These are phyloP conservation scores for Colletotrichum sidae DNA, from an alignment of 2,329 filamentous ascomycete genomes.

Conservation along the genomic window DNA sequence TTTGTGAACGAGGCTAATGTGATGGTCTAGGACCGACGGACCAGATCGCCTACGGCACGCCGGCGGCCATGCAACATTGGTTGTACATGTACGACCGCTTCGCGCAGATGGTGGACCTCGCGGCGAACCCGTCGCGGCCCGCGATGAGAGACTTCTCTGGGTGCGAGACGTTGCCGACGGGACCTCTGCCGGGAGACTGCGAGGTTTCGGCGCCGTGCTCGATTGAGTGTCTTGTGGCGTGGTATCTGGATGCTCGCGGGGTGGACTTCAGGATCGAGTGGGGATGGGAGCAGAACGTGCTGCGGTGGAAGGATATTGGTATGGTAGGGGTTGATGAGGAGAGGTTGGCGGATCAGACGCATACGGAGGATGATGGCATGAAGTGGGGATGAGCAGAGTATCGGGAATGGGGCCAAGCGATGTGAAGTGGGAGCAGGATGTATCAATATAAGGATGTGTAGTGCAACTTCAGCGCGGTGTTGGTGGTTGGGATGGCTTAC, in stretches of 20 bases:
- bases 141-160: conserved; percentile 36
- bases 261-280: conserved; percentile 36
- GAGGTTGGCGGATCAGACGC: conserved; percentile 23
- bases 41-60: conserved; percentile 38
- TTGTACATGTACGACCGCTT: conserved; percentile 35
- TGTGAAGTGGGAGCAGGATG: too few species aligned
- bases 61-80: conserved; percentile 36
- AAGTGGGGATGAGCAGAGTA: conserved; percentile 11
- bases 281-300: conserved; percentile 29
- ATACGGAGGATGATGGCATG: conserved; percentile 22
- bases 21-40: conserved; percentile 29
- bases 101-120: conserved; percentile 35
- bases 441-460: too few species aligned
- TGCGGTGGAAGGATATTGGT: conserved; percentile 24
- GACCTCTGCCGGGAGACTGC: conserved; percentile 34
- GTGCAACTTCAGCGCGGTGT: conserved; percentile 22
- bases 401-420: too few species aligned
- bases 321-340: conserved; percentile 25
- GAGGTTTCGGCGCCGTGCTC: conserved; percentile 33
- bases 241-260: conserved; percentile 36
- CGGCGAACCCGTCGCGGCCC: conserved; percentile 24
- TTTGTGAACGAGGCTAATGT: neutral
- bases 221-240: conserved; percentile 36
- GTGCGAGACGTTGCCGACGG: conserved; percentile 34
- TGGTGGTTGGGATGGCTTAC: neutral